These are phyloP conservation scores for Gossypioides kirkii DNA, from an alignment of 345 rosid genomes.

Conservation along the genomic window DNA sequence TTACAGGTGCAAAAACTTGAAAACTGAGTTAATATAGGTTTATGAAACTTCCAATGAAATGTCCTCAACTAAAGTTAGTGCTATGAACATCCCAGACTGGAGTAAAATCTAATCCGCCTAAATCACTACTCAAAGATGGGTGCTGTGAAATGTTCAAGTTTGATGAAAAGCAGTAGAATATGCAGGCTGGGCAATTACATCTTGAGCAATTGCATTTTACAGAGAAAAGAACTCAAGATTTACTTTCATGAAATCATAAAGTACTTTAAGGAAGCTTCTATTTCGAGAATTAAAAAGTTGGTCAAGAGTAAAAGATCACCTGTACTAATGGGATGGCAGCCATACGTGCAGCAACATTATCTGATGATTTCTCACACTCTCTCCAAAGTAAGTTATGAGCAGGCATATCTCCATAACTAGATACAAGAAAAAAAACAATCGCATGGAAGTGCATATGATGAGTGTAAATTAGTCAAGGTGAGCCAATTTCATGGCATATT, in stretches of 20 bases:
- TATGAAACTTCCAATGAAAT: not conserved
- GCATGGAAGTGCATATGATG: not conserved
- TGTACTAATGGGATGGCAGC: conserved; percentile 74
- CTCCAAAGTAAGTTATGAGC: conserved; percentile 91
- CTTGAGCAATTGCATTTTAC: not conserved
- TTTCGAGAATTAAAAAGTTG: not conserved
- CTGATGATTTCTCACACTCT: conserved; percentile 76
- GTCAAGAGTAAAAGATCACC: conserved; percentile 27
- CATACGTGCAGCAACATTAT: conserved; percentile 79
- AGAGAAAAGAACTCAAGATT: not conserved
- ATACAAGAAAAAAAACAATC: conserved; percentile 9
- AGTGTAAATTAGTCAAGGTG: not conserved
- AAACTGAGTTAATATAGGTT: not conserved
- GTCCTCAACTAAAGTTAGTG: conserved; percentile 1
- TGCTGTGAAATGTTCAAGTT: not conserved
- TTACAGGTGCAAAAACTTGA: not conserved
- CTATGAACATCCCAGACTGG: not conserved
- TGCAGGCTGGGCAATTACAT: not conserved
- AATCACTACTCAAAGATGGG: not conserved
- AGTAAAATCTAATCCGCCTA: not conserved
- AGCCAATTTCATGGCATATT: not conserved
- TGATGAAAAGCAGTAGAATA: not conserved
- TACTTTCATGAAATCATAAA: not conserved
- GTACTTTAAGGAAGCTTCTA: not conserved
- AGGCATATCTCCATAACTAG: conserved; percentile 90